Evolutionary conservation across 768 basidiomycete genomes (phyloP).

Genomic region (Stropharia rugosoannulata): DNA sequence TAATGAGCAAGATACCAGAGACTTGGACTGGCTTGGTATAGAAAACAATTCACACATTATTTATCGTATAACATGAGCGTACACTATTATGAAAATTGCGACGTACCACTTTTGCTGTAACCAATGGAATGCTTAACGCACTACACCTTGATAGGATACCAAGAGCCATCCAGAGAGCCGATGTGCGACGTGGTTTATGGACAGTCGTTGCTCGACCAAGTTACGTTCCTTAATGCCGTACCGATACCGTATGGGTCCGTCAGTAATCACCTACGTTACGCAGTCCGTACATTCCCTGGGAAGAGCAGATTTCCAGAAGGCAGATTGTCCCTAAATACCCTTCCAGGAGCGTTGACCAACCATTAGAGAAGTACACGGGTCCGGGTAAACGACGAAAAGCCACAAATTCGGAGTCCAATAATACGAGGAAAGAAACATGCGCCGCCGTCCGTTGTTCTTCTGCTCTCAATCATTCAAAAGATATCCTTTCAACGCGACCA

Average conservation of each 20-base stretch:
- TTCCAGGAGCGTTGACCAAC: slow-evolving; percentile 38
- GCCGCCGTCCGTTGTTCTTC: slow-evolving; percentile 35
- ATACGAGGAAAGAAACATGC: slow-evolving; percentile 42
- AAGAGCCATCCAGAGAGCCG: too few species aligned
- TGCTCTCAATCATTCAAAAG: slow-evolving; percentile 30
- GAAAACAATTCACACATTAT: slow-evolving; percentile 49
- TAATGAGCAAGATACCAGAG: slow-evolving; percentile 44
- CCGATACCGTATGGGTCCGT: background rate
- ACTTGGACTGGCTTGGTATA: slow-evolving; percentile 72
- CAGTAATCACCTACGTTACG: slow-evolving; percentile 8
- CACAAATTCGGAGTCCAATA: slow-evolving; percentile 49
- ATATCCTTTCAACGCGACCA: slow-evolving; percentile 65
- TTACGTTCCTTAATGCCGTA: background rate
- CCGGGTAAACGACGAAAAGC: slow-evolving; percentile 54
- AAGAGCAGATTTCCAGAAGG: slow-evolving; percentile 13
- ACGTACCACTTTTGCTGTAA: background rate
- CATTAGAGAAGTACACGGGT: slow-evolving; percentile 53
- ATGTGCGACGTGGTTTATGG: too few species aligned
- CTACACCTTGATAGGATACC: too few species aligned
- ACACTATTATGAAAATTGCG: background rate
- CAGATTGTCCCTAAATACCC: slow-evolving; percentile 28
- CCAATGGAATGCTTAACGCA: too few species aligned
- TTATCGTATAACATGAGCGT: slow-evolving; percentile 25
- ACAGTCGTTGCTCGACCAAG: too few species aligned
- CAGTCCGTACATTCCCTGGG: slow-evolving; percentile 13